Evolutionary conservation across 306 rosid species (phyloP).

Genomic region (Lathyrus tuberosus): DNA sequence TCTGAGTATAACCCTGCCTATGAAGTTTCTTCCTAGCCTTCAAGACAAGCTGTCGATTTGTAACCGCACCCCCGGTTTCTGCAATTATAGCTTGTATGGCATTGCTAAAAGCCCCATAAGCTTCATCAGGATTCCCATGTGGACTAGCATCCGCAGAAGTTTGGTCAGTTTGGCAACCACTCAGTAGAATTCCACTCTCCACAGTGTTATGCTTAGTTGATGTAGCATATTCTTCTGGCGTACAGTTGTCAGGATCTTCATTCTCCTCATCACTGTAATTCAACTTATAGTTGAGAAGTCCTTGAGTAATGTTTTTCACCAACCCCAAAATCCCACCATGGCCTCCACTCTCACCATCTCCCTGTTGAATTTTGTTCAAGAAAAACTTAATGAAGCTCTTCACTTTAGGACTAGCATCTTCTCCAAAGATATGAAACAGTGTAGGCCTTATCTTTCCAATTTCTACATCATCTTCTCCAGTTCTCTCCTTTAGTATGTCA

Average conservation of each 20-base stretch:
- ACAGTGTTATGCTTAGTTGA: constrained; percentile 41
- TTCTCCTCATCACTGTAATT: constrained; percentile 52
- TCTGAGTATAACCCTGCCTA: constrained; percentile 70
- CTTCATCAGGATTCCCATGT: constrained; percentile 44
- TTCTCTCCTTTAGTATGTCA: constrained; percentile 70
- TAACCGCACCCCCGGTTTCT: constrained; percentile 51
- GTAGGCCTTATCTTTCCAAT: constrained; percentile 67
- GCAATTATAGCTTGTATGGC: constrained; percentile 65
- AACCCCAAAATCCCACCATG: constrained; percentile 51
- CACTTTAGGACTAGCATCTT: constrained; percentile 84
- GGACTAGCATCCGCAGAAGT: constrained; percentile 87
- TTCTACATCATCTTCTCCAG: constrained; percentile 66
- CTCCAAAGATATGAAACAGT: constrained; percentile 63
- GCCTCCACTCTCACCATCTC: constrained; percentile 38
- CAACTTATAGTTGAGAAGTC: constrained; percentile 57
- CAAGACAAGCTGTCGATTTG: constrained; percentile 63
- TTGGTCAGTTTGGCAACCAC: constrained; percentile 80
- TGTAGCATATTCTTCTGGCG: constrained; percentile 64
- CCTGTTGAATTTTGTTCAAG: constrained; percentile 47
- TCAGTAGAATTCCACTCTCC: constrained; percentile 64
- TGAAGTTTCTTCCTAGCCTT: constrained; percentile 59
- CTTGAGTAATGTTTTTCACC: constrained; percentile 66
- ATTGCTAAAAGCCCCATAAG: constrained; percentile 86
- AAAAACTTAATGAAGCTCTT: constrained; percentile 71
- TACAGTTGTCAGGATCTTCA: constrained; percentile 49